Evolutionary conservation across 179 eudicot species (phyloP), one percentile per base, ranked within the genome.

Genomic region (Camellia oleifera): DNA sequence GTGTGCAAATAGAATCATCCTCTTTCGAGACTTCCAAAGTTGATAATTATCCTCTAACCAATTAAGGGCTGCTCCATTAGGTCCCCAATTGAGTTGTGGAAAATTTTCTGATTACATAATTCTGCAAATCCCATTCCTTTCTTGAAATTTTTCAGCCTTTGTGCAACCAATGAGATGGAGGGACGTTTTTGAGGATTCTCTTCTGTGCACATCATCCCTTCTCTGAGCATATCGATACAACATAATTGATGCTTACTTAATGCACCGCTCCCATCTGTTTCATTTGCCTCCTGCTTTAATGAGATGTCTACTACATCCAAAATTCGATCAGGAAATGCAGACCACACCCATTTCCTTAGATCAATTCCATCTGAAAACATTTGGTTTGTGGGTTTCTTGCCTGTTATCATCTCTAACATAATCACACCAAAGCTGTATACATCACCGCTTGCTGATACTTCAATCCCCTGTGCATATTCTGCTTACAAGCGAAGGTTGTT

Each of bases 391-490:
- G 64, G 64, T 60, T 4, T 11, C 64, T 15, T 60, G 4, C 64
- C 17, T 58, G 79, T 81, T 60, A 81, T 81, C 2, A 69, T 74
- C 76, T 81, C 80, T 10, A 81, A 60, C 11, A 81, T 17, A 0
- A 81, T 32, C 2, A 81, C 77, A 8, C 82, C 82, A 12, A 23
- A 80, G 11, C 82, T 73, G 62, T 79, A 79, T 58, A 79, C 23
- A 40, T 73, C 74, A 40, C 78, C 73, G 18, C 64, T 69, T 0
- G 12, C 40, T 11, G 78, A 80, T 63, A n/a, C 65, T 73, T 80
- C 82, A 32, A 46, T 46, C 64, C 82, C 58, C 58, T 72, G 52
- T 70, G 78, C 82, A 32, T 80, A 80, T 46, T 79, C 82, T 79
- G 45, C 11, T 14, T 5, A 20, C 13, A 62, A 61, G 12, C n/a